Evolutionary conservation across 2,329 filamentous ascomycete species (phyloP), one percentile per base, ranked within the genome.

Genomic region (Acrocalymma vagum): DNA sequence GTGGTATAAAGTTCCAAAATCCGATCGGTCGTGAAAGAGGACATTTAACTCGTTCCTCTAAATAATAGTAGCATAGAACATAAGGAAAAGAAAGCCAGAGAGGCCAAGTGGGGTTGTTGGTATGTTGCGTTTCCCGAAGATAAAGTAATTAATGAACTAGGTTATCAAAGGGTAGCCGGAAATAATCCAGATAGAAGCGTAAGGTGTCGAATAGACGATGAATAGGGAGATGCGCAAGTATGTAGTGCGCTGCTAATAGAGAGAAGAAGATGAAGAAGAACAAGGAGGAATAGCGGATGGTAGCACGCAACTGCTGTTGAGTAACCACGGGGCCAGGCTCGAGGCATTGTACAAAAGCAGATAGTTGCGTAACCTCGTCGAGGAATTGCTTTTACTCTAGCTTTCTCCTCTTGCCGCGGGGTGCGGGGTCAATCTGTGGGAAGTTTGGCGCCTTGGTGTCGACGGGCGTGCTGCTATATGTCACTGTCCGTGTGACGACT

Each of bases 401-500:
- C 77, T 90, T 95, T 75, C 92, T 86, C 74, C 91, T 84, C 81
- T 96, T 97, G 52, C 92, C 92, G 70, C 92, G 92, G 6, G 91
- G 93, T 24, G 92, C 90, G 16, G 92, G 89, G 53, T 91, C 88
- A 75, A 97, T 89, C 53, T 86, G 79, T n/a, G 65, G 63, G 47
- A 67, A 68, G 47, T 84, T 56, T 25, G 66, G 63, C 36, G 63
- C 61, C 42, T 63, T 62, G 36, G 58, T 64, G 31, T 71, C 65
- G 38, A 70, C 52, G 24, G 73, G 70, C 64, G 79, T 65, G 37
- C 77, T 73, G 60, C 89, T 95, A 72, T 95, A 96, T 26, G 90
- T 96, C 45, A 96, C 89, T 11, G 91, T 96, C 56, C 91, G 82
- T n/a, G 92, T 96, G 37, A 96, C 88, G 4, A 96, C 90, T 69